Evolutionary conservation across 768 basidiomycete species (phyloP), one percentile per base, ranked within the genome.

Genomic region (Lentinula aciculospora): DNA sequence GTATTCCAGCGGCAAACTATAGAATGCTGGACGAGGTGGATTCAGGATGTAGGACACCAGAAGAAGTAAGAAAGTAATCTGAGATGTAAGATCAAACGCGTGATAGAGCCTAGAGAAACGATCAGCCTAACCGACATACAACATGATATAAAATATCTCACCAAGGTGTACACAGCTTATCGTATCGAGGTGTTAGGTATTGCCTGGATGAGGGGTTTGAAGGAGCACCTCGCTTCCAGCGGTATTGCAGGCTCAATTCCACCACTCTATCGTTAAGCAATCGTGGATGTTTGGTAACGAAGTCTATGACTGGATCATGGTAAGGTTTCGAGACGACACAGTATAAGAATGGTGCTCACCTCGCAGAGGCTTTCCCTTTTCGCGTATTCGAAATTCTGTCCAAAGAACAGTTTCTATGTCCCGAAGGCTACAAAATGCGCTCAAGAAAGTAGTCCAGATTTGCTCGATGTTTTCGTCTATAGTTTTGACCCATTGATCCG

Each of bases 351-450:
- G 15, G 45, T 29, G 19, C 68, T 42, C 60, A 72, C 77, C 77
- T 68, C 73, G 67, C 31, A 69, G 51, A 28, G 55, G 27, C 21
- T 51, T 53, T 3, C 45, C 3, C 7, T 61, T 62, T 21, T 60
- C 64, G 46, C 71, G 67, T 27, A 72, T 56, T 3, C 70, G 70
- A 58, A 81, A 82, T 9, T 65, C 57, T 4, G 71, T 69, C 83
- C 83, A 85, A 27, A 85, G 65, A 13, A 77, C 69, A 4, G 72
- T 71, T 50, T 81, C 73, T 17, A 85, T 69, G 54, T 83, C 77
- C 23, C 63, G 64, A 8, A 70, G 60, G 23, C 67, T 71, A 17
- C 75, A 74, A 53, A 74, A 72, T 19, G 71, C 72, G 15, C 66
- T 60, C 9, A 84, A 67, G 63, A 80, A 84, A 15, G 65, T 57